Conservation (phyloP, 1,284 basidiomycete genomes). For the Neotropicomus parvogracilis region DNA sequence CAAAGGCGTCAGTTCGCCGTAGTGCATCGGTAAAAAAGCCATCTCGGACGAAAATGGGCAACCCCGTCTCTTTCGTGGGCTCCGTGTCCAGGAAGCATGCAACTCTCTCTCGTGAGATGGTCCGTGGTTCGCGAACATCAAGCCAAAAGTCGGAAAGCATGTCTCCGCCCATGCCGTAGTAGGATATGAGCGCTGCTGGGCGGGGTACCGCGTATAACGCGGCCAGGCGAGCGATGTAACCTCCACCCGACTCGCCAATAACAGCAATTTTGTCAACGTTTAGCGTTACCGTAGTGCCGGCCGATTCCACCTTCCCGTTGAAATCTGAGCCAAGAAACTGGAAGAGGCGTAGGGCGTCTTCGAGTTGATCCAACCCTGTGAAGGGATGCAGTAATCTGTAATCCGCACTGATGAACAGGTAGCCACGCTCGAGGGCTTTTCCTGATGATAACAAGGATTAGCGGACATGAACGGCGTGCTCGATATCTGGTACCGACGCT, state of each 20-base stretch:
- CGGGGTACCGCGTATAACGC: too few species aligned
- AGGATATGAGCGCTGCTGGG: conserved; percentile 8
- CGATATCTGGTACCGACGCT: not conserved
- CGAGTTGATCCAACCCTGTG: conserved; percentile 6
- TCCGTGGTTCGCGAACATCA: not conserved
- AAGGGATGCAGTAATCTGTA: conserved; percentile 9
- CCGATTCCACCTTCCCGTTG: not conserved
- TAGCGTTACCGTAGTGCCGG: not conserved
- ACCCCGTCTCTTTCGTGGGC: conserved; percentile 3
- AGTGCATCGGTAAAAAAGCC: conserved; percentile 5
- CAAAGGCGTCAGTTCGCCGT: conserved; percentile 4
- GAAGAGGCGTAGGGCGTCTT: conserved; percentile 4
- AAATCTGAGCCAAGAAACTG: conserved; percentile 5
- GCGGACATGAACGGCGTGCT: not conserved
- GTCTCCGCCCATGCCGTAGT: conserved; percentile 8
- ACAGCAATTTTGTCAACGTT: conserved; percentile 5
- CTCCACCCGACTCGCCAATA: too few species aligned
- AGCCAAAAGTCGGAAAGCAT: conserved; percentile 9
- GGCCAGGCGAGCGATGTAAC: too few species aligned
- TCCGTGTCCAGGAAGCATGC: conserved; percentile 1
- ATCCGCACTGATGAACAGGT: conserved; percentile 6
- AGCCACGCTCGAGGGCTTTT: conserved; percentile 2
- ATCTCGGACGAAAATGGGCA: conserved; percentile 5
- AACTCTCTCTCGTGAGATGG: conserved; percentile 4
- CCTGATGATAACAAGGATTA: not conserved